Conservation (phyloP, 2,329 filamentous ascomycete genomes). For the Fusarium beomiforme region DNA sequence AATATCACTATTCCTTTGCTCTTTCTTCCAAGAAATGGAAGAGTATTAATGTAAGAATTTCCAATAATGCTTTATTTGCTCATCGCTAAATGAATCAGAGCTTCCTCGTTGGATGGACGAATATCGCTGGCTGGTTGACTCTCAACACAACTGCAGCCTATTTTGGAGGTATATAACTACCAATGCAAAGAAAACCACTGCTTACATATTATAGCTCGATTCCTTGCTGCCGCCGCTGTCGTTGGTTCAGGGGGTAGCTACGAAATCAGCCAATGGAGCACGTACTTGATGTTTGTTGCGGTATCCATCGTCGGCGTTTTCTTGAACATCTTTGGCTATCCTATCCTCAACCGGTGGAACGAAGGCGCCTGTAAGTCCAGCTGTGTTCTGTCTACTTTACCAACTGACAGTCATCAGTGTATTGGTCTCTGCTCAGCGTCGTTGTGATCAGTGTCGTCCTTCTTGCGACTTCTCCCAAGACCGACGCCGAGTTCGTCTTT, state of each 20-base stretch:
- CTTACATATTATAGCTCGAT: conserved; percentile 48
- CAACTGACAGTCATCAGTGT: conserved; percentile 40
- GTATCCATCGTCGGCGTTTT: conserved; percentile 37
- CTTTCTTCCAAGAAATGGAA: conserved; percentile 53
- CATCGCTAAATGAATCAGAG: conserved; percentile 42
- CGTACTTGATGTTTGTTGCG: conserved; percentile 54
- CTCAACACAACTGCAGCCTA: conserved; percentile 56
- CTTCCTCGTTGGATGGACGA: conserved; percentile 57
- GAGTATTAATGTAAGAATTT: conserved; percentile 45
- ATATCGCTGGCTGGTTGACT: conserved; percentile 57
- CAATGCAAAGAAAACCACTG: too few species aligned
- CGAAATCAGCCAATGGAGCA: conserved; percentile 51
- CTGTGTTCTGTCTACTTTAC: neutral
- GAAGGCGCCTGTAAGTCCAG: conserved; percentile 49
- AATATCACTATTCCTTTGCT: conserved; percentile 57
- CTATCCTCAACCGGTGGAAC: conserved; percentile 54
- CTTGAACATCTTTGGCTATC: conserved; percentile 55
- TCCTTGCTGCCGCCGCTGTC: conserved; percentile 54
- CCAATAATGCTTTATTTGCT: accelerated
- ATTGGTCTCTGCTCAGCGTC: conserved; percentile 54
- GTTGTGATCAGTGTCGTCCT: conserved; percentile 55
- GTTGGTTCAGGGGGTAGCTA: conserved; percentile 52
- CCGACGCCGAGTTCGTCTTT: conserved; percentile 55
- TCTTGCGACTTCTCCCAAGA: conserved; percentile 52
- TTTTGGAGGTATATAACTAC: conserved; percentile 49